These are phyloP conservation scores for Ochetophila trinervis DNA, from an alignment of 306 rosid genomes.

Conservation along the genomic window DNA sequence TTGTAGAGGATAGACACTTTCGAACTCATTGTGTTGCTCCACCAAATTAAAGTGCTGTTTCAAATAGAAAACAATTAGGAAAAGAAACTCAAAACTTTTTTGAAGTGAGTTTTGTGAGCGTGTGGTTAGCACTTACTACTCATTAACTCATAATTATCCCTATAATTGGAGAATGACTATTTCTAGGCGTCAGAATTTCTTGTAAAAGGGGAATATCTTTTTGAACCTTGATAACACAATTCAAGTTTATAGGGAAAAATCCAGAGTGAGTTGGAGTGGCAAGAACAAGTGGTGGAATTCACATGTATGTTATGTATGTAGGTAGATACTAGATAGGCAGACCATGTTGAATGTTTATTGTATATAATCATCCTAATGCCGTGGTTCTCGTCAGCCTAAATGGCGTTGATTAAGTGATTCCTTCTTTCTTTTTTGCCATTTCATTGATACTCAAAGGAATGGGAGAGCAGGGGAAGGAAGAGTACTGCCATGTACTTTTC, in stretches of 20 bases:
- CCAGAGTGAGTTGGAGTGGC: no score
- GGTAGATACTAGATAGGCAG: background rate
- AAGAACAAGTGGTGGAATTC: no score
- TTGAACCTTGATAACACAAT: background rate
- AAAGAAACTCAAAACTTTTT: background rate
- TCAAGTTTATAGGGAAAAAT: no score
- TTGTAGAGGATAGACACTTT: slow-evolving; percentile 14
- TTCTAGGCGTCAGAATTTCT: slow-evolving; percentile 17
- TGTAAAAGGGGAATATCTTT: background rate
- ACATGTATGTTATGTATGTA: no score
- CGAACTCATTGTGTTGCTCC: no score
- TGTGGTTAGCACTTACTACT: slow-evolving; percentile 18
- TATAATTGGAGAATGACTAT: slow-evolving; percentile 7
- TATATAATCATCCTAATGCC: slow-evolving; percentile 35
- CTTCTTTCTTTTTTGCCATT: slow-evolving; percentile 83
- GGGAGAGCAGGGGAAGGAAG: slow-evolving; percentile 29
- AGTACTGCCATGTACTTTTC: slow-evolving; percentile 18
- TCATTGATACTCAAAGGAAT: slow-evolving; percentile 60
- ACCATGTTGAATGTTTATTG: background rate
- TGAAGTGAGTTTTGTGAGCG: no score
- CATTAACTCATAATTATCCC: slow-evolving; percentile 21
- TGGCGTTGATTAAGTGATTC: slow-evolving; percentile 98
- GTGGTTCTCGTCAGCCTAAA: slow-evolving; percentile 83
- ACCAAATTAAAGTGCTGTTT: background rate
- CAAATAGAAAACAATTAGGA: background rate